Evolutionary conservation across 352 stramenopile species (phyloP).

Genomic region (Globisporangium megalacanthum): DNA sequence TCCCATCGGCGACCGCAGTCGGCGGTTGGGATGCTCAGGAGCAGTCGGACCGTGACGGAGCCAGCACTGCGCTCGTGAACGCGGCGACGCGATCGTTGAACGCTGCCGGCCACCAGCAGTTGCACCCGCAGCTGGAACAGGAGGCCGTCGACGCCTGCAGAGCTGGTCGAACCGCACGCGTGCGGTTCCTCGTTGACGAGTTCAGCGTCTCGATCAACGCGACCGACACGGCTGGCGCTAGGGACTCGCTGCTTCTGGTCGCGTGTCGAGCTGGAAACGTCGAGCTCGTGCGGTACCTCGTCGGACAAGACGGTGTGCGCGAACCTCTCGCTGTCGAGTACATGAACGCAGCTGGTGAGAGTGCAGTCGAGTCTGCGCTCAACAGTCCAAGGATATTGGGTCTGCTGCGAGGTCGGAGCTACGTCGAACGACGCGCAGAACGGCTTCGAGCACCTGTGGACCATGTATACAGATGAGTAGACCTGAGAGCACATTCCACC

Average conservation of each 20-base stretch:
- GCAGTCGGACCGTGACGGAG: constrained; percentile 1
- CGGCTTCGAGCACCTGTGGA: no score
- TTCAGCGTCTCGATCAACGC: constrained; percentile 31
- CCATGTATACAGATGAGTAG: no score
- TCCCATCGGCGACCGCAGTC: neutral
- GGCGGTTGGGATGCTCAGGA: constrained; percentile 2
- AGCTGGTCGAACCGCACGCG: constrained; percentile 16
- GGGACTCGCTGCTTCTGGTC: constrained; percentile 27
- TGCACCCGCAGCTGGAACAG: constrained; percentile 33
- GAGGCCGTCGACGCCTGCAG: constrained; percentile 22
- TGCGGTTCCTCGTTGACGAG: constrained; percentile 34
- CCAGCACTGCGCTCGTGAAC: constrained; percentile 12
- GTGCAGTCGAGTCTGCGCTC: constrained; percentile 15
- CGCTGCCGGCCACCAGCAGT: constrained; percentile 7
- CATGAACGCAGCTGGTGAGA: constrained; percentile 5
- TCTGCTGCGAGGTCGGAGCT: constrained; percentile 5
- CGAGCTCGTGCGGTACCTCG: constrained; percentile 16
- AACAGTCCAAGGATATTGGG: constrained; percentile 4
- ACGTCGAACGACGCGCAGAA: no score
- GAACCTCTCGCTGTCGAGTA: constrained; percentile 19
- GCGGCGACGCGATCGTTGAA: constrained; percentile 2
- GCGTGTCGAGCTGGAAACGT: constrained; percentile 19
- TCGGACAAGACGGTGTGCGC: neutral
- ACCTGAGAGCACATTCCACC: no score
- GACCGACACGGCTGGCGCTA: constrained; percentile 11